Evolutionary conservation across 2,329 filamentous ascomycete species (phyloP).

Genomic region (Simplicillium sp.): DNA sequence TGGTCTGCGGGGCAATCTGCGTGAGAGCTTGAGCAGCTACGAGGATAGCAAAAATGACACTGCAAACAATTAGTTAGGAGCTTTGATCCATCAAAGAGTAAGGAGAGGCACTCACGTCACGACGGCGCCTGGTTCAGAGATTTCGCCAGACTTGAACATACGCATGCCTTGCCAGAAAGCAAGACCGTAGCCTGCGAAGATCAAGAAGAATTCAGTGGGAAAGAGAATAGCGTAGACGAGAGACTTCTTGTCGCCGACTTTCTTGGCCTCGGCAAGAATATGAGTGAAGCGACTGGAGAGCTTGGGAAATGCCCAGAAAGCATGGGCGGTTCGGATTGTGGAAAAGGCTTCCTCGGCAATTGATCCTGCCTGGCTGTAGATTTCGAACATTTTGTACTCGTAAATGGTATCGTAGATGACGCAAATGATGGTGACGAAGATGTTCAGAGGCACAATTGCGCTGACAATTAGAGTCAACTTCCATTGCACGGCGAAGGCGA

Average conservation of each 20-base stretch:
- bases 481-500: conserved; percentile 30
- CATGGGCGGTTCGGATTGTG: conserved; percentile 38
- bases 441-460: conserved; percentile 32
- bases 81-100: no score
- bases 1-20: conserved; percentile 34
- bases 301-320: conserved; percentile 37
- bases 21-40: conserved; percentile 35
- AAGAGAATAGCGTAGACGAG: conserved; percentile 32
- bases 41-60: conserved; percentile 36
- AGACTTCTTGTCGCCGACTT: conserved; percentile 32
- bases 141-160: conserved; percentile 34
- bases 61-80: conserved; percentile 8
- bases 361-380: conserved; percentile 30
- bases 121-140: conserved; percentile 32
- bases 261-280: conserved; percentile 28
- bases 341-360: conserved; percentile 40
- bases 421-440: conserved; percentile 27
- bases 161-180: conserved; percentile 43
- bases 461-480: conserved; percentile 33
- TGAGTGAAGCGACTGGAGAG: conserved; percentile 29
- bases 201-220: conserved; percentile 34
- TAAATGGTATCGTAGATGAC: conserved; percentile 28
- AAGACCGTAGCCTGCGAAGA: conserved; percentile 36
- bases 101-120: conserved; percentile 27
- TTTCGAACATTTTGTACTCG: conserved; percentile 32